Percentiles rank a stretch among this genome's conserved stretches.
phyloP scores from a whole-genome alignment of 1,284 basidiomycete species.

The Pascua guehoae region DNA sequence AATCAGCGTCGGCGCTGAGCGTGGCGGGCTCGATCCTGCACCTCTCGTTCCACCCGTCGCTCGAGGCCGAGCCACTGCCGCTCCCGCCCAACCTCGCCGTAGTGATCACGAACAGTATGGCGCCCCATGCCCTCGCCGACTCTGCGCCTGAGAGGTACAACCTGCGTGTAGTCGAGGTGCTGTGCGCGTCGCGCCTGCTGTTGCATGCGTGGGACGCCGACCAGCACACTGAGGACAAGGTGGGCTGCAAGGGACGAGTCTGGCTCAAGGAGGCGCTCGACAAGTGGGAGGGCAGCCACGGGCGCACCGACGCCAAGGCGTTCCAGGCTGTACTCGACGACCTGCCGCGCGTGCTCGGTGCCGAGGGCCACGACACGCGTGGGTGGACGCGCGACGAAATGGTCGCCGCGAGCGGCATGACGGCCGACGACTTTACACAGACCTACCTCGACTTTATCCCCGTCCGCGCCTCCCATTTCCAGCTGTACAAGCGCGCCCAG shows the following conservation, averaged over 20 bases:
- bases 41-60: conserved; percentile 73
- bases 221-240: conserved; percentile 6
- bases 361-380: conserved; percentile 29
- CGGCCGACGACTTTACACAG: conserved; percentile 58
- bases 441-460: conserved; percentile 68
- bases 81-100: conserved; percentile 53
- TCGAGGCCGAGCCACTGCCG: conserved; percentile 59
- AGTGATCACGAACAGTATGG: conserved; percentile 77
- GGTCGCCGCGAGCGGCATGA: conserved; percentile 62
- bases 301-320: conserved; percentile 34
- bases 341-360: conserved; percentile 19
- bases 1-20: conserved; percentile 75
- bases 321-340: conserved; percentile 16
- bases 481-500: conserved; percentile 70
- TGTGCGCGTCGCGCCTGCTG: conserved; percentile 70
- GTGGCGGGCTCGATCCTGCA: conserved; percentile 67
- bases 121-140: conserved; percentile 75
- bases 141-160: conserved; percentile 76
- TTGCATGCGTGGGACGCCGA: conserved; percentile 57
- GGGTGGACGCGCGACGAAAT: conserved; percentile 60
- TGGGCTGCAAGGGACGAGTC: conserved; percentile 18
- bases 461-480: conserved; percentile 71
- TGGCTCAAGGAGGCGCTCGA: conserved; percentile 51
- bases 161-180: conserved; percentile 78
- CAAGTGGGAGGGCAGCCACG: conserved; percentile 50